Evolutionary conservation across 2,329 filamentous ascomycete species (phyloP).

Genomic region (Chaetoscypha palmicola): DNA sequence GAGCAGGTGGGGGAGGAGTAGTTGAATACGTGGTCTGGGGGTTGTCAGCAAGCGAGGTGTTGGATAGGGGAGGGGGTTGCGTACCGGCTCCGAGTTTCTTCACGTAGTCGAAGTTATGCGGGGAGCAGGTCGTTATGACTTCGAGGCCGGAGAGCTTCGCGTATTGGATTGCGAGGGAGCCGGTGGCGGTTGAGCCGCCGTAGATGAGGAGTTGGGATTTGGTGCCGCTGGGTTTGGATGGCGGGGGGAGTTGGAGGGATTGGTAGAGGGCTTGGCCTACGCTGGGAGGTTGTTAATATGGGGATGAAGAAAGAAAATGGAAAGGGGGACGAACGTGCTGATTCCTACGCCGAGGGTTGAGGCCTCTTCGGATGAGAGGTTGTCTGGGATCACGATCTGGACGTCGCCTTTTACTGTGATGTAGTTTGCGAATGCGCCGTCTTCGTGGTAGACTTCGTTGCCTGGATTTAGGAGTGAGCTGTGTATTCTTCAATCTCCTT

Average conservation of each 20-base stretch:
- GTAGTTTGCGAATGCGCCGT: constrained; percentile 23
- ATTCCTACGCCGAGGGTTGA: constrained; percentile 21
- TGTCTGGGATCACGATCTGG: constrained; percentile 37
- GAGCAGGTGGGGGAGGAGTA: constrained; percentile 40
- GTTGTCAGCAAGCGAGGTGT: not conserved
- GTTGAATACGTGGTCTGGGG: constrained; percentile 35
- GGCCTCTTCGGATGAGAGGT: constrained; percentile 39
- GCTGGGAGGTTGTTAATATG: not conserved
- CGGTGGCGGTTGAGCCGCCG: constrained; percentile 40
- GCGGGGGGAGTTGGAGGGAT: constrained; percentile 30
- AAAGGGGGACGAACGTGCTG: not conserved
- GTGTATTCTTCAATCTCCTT: too few species aligned
- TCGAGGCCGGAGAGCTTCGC: constrained; percentile 35
- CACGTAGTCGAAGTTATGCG: constrained; percentile 41
- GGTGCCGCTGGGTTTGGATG: constrained; percentile 34
- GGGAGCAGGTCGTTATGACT: constrained; percentile 41
- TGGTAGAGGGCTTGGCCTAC: constrained; percentile 4
- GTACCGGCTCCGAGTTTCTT: constrained; percentile 40
- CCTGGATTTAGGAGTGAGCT: not conserved
- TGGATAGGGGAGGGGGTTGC: not conserved
- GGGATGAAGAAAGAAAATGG: constrained; percentile 5
- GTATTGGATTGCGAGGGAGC: constrained; percentile 42
- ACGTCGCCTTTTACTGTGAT: constrained; percentile 33
- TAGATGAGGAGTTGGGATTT: constrained; percentile 41
- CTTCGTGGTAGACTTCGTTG: constrained; percentile 16